Percentiles rank a stretch among this genome's conserved stretches.
Evolutionary conservation across 2,329 filamentous ascomycete species (phyloP).

Genomic region (Penicillium capsulatum): DNA sequence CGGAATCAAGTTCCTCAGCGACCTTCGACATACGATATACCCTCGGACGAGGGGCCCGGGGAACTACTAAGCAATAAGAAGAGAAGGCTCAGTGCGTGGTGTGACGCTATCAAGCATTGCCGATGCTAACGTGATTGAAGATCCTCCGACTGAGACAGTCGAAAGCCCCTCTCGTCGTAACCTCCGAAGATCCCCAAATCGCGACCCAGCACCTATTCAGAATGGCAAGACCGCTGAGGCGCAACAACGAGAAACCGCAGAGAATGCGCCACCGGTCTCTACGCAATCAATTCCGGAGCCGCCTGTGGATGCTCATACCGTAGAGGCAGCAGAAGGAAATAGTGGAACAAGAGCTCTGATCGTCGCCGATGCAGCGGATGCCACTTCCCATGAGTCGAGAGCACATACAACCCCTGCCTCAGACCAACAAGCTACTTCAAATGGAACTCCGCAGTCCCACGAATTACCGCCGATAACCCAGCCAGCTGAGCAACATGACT

Average conservation of each 20-base stretch:
- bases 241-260: neutral
- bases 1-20: constrained; percentile 30
- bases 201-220: constrained; percentile 1
- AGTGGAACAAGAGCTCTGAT: no score
- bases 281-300: no score
- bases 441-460: no score
- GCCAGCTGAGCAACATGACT: no score
- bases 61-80: constrained; percentile 30
- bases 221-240: constrained; percentile 4
- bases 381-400: no score
- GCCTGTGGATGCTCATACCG: no score
- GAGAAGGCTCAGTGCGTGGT: constrained; percentile 32
- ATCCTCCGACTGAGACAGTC: constrained; percentile 5
- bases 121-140: constrained; percentile 15
- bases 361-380: no score
- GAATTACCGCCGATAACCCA: no score
- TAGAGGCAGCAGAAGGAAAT: no score
- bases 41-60: constrained; percentile 28
- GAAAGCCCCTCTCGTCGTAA: constrained; percentile 8
- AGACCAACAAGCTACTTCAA: no score
- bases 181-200: neutral
- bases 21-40: constrained; percentile 37
- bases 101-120: neutral
- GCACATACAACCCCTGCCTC: no score
- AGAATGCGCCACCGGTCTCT: no score